phyloP scores from a whole-genome alignment of 768 basidiomycete species.

The Macrolepiota fuliginosa region DNA sequence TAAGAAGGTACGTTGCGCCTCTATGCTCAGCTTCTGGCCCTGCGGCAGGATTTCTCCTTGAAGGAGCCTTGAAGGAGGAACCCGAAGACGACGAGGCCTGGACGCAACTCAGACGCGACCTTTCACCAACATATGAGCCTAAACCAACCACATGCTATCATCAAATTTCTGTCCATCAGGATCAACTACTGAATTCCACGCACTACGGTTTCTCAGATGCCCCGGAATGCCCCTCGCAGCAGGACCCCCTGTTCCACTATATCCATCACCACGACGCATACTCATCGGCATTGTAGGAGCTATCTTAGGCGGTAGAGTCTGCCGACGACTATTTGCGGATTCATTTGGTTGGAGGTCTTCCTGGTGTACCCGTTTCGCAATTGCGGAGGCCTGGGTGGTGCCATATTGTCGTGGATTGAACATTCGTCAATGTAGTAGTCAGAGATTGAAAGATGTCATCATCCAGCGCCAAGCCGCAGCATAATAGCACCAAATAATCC shows the following conservation, averaged over 20 bases:
- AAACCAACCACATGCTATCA: background rate
- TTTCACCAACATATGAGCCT: background rate
- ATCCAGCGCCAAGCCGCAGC: background rate
- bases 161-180: no score
- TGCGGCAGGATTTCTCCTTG: background rate
- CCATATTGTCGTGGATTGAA: slow-evolving; percentile 13
- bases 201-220: no score
- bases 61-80: background rate
- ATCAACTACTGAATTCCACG: no score
- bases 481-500: background rate
- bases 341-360: slow-evolving; percentile 12
- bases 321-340: background rate
- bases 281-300: background rate
- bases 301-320: slow-evolving; percentile 1
- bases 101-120: background rate
- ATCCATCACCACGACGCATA: background rate
- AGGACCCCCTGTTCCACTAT: background rate
- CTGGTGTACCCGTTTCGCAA: background rate
- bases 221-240: no score
- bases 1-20: background rate
- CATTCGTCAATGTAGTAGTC: background rate
- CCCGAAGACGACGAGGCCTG: background rate
- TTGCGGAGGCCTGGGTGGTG: background rate
- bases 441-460: background rate
- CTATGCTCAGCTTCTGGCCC: background rate